Evolutionary conservation across 2,329 filamentous ascomycete genomes (phyloP).

Genomic region (Colletotrichum agaves): DNA sequence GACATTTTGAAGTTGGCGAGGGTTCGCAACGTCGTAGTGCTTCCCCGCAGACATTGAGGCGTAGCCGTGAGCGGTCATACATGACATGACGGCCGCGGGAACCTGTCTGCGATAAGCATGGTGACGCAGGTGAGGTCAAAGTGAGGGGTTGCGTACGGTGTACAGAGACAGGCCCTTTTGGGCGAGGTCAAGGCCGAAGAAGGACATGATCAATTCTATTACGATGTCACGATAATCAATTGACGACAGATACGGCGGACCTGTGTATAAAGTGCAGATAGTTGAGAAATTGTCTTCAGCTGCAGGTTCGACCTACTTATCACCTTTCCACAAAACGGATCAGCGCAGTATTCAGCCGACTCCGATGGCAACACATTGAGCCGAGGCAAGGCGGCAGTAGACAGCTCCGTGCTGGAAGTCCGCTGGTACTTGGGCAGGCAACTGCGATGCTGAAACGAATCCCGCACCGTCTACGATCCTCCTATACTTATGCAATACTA

Average conservation of each 20-base stretch:
- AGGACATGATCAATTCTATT: constrained; percentile 34
- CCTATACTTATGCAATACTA: not conserved
- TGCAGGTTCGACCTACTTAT: too few species aligned
- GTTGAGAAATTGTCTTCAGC: too few species aligned
- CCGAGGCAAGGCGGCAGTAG: not conserved
- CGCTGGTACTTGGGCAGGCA: not conserved
- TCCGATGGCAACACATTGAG: not conserved
- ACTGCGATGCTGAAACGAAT: not conserved
- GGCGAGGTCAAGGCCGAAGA: constrained; percentile 47
- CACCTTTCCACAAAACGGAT: not conserved
- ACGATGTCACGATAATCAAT: not conserved
- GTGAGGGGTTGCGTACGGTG: constrained; percentile 41
- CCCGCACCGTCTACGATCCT: not conserved
- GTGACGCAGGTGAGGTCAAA: constrained; percentile 10
- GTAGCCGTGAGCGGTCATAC: constrained; percentile 50
- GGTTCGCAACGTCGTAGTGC: constrained; percentile 52
- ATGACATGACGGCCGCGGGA: constrained; percentile 51
- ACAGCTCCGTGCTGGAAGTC: too few species aligned
- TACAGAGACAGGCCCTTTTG: constrained; percentile 49
- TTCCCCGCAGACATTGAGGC: constrained; percentile 44
- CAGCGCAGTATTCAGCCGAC: not conserved
- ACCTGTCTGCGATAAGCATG: constrained; percentile 45
- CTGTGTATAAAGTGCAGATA: too few species aligned
- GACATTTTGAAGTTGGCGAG: constrained; percentile 47
- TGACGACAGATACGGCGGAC: too few species aligned